Base-by-base conservation (phyloP, 352 stramenopile genomes). In the Phytophthora foliorum region DNA sequence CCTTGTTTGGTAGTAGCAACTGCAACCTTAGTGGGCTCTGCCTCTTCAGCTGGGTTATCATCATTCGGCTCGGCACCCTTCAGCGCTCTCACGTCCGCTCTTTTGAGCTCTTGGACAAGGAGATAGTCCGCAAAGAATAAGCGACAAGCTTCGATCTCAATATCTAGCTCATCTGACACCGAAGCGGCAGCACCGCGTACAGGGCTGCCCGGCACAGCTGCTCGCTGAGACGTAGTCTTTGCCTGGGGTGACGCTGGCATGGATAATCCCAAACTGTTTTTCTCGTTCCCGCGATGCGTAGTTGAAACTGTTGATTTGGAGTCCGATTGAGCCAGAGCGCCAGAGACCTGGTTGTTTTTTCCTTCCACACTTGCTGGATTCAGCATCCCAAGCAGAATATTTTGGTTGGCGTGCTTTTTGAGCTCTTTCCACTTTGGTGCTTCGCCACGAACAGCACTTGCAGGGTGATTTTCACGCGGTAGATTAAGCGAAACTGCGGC, bases 61-160 rank as follows among this genome's bases (percentile, higher is more conserved):
- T 8, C 56, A 44, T 14, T 60, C 5, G 46, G 22, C 8, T 73
- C 67, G 4, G 54, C 4, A 38, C 39, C 52, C 38, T 69, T 72
- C n/a, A 78, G 50, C 1, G 36, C 59, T 24, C 31, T 63, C 11
- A 45, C 50, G 17, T 78, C 63, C 0, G 56, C 50, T 39, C 68
- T 84, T 48, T 75, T 82, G 6, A 53, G 42, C 32, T 92, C 82
- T 48, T 89, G 78, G 3, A 80, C 60, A 1, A 89, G 44, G 0
- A 98, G 73, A 34, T 97, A 90, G 22, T 93, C 84, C 2, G 93
- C 80, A 46, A 98, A 98, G 38, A 97, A 89, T 61, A 97, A 75
- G 2, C 94, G 78, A 38, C 83, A 94, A 1, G 90, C 90, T 75
- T 96, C 90, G 16, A 81, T 85, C 55, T 97, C 90, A 13, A 97